A percentile compares a stretch with the other conserved stretches of the same genome.
These are phyloP conservation scores for Tricholomella constricta DNA, from an alignment of 768 basidiomycete species.

Conservation along the genomic window DNA sequence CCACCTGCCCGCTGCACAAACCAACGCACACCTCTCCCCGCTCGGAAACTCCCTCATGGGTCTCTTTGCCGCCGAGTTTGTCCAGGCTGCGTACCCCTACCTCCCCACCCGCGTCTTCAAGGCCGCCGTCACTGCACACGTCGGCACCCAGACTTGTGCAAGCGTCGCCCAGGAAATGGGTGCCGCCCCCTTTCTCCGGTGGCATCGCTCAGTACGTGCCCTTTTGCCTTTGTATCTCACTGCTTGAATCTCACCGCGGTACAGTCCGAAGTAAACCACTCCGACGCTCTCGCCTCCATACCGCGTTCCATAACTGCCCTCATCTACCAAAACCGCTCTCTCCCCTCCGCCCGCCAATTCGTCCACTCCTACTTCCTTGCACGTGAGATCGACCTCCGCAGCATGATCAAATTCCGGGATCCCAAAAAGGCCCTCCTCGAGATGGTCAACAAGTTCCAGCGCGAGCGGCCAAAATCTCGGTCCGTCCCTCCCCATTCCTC, in stretches of 20 bases:
- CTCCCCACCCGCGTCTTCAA: conserved; percentile 91
- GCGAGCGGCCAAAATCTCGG: conserved; percentile 73
- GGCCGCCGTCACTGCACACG: conserved; percentile 89
- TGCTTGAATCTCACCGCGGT: neutral
- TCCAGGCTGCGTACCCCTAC: conserved; percentile 82
- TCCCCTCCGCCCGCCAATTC: conserved; percentile 85
- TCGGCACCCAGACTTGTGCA: conserved; percentile 82
- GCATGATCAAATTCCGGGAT: conserved; percentile 79
- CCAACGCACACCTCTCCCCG: conserved; percentile 74
- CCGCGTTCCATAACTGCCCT: conserved; percentile 86
- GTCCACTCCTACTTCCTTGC: conserved; percentile 87
- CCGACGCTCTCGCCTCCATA: conserved; percentile 88
- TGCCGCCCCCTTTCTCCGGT: conserved; percentile 73
- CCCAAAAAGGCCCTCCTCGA: conserved; percentile 77
- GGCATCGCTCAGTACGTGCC: conserved; percentile 72
- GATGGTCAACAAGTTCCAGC: conserved; percentile 68
- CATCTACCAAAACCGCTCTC: conserved; percentile 85
- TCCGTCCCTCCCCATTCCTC: conserved; percentile 27
- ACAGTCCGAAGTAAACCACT: conserved; percentile 64
- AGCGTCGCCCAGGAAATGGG: conserved; percentile 87
- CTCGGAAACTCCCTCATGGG: conserved; percentile 91
- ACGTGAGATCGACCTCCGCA: conserved; percentile 78
- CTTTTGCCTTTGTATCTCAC: neutral
- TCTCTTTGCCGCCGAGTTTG: conserved; percentile 83
- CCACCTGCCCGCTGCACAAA: conserved; percentile 50